Conservation (phyloP, 495 filamentous ascomycete species). For the Xylaria curta region DNA sequence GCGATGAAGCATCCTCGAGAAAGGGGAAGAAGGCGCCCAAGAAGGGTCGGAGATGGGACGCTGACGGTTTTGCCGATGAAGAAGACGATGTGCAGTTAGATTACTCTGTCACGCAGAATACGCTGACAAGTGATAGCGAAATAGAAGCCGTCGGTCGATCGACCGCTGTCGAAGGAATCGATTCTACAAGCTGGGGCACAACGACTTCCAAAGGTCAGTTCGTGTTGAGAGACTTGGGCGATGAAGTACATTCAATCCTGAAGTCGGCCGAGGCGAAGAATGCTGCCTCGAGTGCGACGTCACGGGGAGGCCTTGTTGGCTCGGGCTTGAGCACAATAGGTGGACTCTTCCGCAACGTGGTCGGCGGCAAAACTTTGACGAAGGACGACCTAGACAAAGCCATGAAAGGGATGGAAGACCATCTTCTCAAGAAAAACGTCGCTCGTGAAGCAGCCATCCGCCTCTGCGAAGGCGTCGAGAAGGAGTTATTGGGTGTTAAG, state of each 20-base stretch:
- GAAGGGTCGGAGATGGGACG: slow-evolving; percentile 89
- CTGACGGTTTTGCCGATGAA: slow-evolving; percentile 85
- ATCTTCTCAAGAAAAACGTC: slow-evolving; percentile 94
- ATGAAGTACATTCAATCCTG: slow-evolving; percentile 91
- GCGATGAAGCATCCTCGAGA: slow-evolving; percentile 71
- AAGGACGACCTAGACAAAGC: slow-evolving; percentile 88
- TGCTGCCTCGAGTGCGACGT: slow-evolving; percentile 50
- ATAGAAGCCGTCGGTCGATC: slow-evolving; percentile 50
- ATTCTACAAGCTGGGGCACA: slow-evolving; percentile 80
- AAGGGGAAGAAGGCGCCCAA: slow-evolving; percentile 71
- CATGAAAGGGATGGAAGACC: slow-evolving; percentile 94
- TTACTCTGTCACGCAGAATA: slow-evolving; percentile 71
- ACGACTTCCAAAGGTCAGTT: slow-evolving; percentile 89
- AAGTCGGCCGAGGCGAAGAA: slow-evolving; percentile 70
- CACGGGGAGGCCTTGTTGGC: slow-evolving; percentile 69
- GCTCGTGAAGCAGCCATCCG: slow-evolving; percentile 92
- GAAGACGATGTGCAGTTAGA: slow-evolving; percentile 82
- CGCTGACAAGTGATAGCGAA: slow-evolving; percentile 59
- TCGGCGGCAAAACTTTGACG: slow-evolving; percentile 90
- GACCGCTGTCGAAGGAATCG: slow-evolving; percentile 71
- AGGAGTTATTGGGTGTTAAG: slow-evolving; percentile 86
- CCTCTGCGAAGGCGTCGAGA: slow-evolving; percentile 88
- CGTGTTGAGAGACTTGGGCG: slow-evolving; percentile 89
- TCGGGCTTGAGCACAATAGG: slow-evolving; percentile 80
- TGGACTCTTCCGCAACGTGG: slow-evolving; percentile 88